Evolutionary conservation across 2,329 filamentous ascomycete genomes (phyloP), one percentile per base, ranked within the genome.

Genomic region (Thielaviopsis punctulata): DNA sequence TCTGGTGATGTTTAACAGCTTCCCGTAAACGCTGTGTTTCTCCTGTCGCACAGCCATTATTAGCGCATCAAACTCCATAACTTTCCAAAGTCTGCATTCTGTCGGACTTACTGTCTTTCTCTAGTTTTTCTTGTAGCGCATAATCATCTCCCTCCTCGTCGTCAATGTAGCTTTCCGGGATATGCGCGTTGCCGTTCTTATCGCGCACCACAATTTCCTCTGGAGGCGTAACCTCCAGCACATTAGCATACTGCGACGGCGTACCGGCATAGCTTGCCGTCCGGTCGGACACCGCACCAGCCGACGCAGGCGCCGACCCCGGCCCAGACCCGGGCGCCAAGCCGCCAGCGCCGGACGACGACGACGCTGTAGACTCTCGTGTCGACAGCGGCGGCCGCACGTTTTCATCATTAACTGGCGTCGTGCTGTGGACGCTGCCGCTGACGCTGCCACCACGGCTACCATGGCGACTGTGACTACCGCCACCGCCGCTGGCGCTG

Each of bases 161-260:
- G 24, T 73, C 63, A 7, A 68, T 64, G 7, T 45, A 48, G 15
- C 24, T 50, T 12, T 52, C 51, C 7, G 50, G 48, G 7, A 82
- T 64, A 61, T 79, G 73, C 53, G 80, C 72, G 57, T 82, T 77
- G 48, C 79, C 79, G 59, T 80, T 73, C 62, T 73, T 67, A 59
- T 82, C 74, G 57, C 79, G 69, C 45, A 81, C 73, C 8, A 83
- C 74, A 54, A 83, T 81, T 58, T 80, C 77, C 1, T 63, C 64
- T 1, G 64, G 61, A 15, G 44, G 45, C 6, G 24, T 39, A 23
- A 30, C 18, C 2, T 52, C 53, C 12, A 52, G 19, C 13, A 52
- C 49, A 12, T 44, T 30, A 12, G 46, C 53, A 47, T 46, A 49
- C 39, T 52, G 23, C 24, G 51, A 49, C 39, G 48, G 23, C 21